A percentile compares a stretch with the other conserved stretches of the same genome.
phyloP scores from a whole-genome alignment of 768 basidiomycete genomes.

The Leccinellum luteum region DNA sequence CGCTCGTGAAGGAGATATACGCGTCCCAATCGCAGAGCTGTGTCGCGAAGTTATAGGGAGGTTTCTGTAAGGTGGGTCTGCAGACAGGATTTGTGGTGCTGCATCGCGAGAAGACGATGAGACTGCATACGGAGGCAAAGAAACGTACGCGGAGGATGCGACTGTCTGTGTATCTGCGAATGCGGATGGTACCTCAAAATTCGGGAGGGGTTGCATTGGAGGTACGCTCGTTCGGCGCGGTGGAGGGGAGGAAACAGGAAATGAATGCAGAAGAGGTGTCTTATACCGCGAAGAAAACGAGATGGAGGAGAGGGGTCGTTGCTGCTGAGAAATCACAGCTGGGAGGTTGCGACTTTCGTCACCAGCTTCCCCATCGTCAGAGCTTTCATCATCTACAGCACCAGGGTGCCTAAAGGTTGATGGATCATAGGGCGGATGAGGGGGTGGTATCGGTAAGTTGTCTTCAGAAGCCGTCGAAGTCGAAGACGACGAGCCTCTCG shows the following conservation, averaged over 20 bases:
- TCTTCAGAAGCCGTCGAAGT: constrained; percentile 56
- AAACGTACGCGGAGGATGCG: constrained; percentile 36
- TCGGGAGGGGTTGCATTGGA: constrained; percentile 67
- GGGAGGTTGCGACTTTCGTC: constrained; percentile 48
- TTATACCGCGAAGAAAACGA: constrained; percentile 71
- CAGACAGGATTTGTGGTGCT: constrained; percentile 36
- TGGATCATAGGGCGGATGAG: constrained; percentile 15
- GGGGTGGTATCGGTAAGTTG: constrained; percentile 18
- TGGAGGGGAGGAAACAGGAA: constrained; percentile 56
- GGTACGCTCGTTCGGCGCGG: constrained; percentile 46
- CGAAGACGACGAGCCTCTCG: constrained; percentile 61
- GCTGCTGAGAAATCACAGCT: constrained; percentile 33
- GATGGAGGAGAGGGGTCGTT: constrained; percentile 67
- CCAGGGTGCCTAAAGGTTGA: constrained; percentile 15
- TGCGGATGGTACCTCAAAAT: constrained; percentile 70
- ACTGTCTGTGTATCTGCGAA: constrained; percentile 51
- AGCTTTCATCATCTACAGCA: constrained; percentile 33
- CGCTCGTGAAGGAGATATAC: constrained; percentile 44
- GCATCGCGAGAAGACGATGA: constrained; percentile 39
- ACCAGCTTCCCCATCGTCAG: constrained; percentile 48
- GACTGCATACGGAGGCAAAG: constrained; percentile 36
- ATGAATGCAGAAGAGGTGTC: constrained; percentile 67
- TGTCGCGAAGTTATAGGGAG: constrained; percentile 35
- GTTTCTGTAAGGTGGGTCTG: constrained; percentile 35
- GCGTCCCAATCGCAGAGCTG: constrained; percentile 31